Evolutionary conservation across 768 basidiomycete genomes (phyloP).

Genomic region (Cystobasidium ongulense): DNA sequence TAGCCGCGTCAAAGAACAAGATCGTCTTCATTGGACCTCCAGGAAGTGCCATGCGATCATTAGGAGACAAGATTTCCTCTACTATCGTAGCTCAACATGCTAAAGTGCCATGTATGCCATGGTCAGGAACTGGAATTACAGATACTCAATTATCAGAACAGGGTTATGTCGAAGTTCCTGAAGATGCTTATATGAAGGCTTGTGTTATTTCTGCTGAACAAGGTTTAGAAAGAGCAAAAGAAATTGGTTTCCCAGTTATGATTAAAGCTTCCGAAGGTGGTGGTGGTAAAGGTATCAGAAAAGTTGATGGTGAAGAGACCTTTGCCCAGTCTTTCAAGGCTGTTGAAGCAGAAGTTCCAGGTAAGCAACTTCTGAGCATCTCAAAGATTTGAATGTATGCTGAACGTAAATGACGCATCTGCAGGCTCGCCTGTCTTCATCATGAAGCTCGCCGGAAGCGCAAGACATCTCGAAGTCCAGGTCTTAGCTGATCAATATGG

Average conservation of each 20-base stretch:
- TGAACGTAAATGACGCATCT: conserved; percentile 39
- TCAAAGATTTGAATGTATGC: not conserved
- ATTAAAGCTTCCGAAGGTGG: conserved; percentile 99
- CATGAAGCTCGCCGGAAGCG: conserved; percentile 98
- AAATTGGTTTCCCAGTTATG: conserved; percentile 96
- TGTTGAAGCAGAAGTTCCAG: conserved; percentile 91
- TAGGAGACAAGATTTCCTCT: conserved; percentile 99
- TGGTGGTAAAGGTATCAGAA: conserved; percentile 97
- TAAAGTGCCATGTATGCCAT: conserved; percentile 93
- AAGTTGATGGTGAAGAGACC: conserved; percentile 72
- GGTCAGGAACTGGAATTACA: conserved; percentile 91
- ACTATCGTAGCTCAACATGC: conserved; percentile 98
- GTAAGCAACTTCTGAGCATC: conserved; percentile 50
- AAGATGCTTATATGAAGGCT: conserved; percentile 75
- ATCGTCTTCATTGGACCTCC: conserved; percentile 99
- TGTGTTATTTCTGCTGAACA: conserved; percentile 83
- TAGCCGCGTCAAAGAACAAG: conserved; percentile 83
- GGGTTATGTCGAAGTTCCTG: conserved; percentile 90
- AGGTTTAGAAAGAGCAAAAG: conserved; percentile 69
- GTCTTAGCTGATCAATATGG: conserved; percentile 98
- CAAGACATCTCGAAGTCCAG: conserved; percentile 95
- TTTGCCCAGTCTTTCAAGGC: conserved; percentile 94
- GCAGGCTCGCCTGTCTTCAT: conserved; percentile 94
- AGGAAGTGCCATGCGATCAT: conserved; percentile 94
- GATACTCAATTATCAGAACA: conserved; percentile 73